Conservation (phyloP, 805 yeast genomes). For the Candida dajiaensis region DNA sequence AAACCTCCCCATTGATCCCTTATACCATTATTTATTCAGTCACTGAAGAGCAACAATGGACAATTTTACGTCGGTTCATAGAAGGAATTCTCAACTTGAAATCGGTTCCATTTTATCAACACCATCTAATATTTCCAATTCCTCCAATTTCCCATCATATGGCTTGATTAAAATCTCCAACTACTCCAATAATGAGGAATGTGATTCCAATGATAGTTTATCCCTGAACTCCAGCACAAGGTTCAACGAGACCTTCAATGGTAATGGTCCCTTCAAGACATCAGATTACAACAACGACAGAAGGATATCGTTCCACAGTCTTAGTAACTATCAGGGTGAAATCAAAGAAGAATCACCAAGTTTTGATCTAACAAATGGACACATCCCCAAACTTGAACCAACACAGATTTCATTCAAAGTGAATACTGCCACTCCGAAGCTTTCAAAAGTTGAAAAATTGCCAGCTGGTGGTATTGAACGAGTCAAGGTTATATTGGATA, state of each 20-base stretch:
- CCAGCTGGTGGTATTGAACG: conserved; percentile 10
- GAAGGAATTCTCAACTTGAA: not conserved
- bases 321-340: not conserved
- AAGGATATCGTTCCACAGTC: not conserved
- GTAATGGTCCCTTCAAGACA: not conserved
- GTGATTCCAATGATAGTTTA: conserved; percentile 16
- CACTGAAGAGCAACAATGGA: not conserved
- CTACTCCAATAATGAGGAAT: conserved; percentile 8
- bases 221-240: conserved; percentile 5
- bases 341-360: not conserved
- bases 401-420: not conserved
- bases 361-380: not conserved
- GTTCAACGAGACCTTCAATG: not conserved
- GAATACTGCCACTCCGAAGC: not conserved
- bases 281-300: not conserved
- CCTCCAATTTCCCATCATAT: conserved; percentile 15
- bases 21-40: not conserved
- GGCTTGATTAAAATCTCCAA: conserved; percentile 20
- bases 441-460: conserved; percentile 1
- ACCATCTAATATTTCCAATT: conserved; percentile 3
- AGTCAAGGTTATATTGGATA: conserved; percentile 8
- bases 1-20: too few species aligned
- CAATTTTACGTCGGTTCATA: not conserved
- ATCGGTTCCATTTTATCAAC: conserved; percentile 3
- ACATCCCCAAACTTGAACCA: not conserved